Evolutionary conservation across 2,329 filamentous ascomycete species (phyloP), one percentile per base, ranked within the genome.

Genomic region (Colletotrichum sp.): DNA sequence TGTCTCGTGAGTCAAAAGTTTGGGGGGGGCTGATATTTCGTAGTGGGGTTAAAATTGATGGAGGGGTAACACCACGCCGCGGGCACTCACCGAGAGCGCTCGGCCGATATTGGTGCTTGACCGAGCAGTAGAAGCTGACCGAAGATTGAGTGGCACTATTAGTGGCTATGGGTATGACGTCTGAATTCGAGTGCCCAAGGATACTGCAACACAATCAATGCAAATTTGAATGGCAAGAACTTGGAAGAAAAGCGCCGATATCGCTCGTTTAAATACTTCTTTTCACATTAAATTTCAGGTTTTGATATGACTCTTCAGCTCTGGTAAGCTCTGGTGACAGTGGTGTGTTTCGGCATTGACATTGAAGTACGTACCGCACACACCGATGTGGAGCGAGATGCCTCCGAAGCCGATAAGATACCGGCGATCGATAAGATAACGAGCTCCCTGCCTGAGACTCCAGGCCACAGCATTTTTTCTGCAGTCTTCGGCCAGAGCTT

Each of bases 1-100:
- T 73, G 76, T 77, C 69, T 77, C 76, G 73, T 78, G 76, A 78
- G 69, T 77, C 77, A 77, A 78, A 77, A 71, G 75, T 66, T 52
- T 65, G 52, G 32, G 65, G 69, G 69, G 39, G 75, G 70, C 71
- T 78, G 75, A 64, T 72, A 74, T 76, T 72, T 77, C 67, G 75
- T 77, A 21, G 75, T 77, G 75, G 75, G 75, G 75, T 75, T 30
- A 77, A 76, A 75, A 75, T 26, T 72, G 57, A 71, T 77, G 75
- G 75, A 75, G 75, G 75, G 75, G 75, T 77, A 77, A 76, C 67
- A 49, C 36, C n/a, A 34, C 28, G 30, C 30, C 7, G 39, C 55
- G 59, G 28, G 44, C 21, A 15, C 59, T 76, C 74, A 76, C 74
- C 74, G 74, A 76, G 24, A 64, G 49, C n/a, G 62, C 57, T 65